Evolutionary conservation across 2,329 filamentous ascomycete species (phyloP), one percentile per base, ranked within the genome.

Genomic region (Colletotrichum coccodes): DNA sequence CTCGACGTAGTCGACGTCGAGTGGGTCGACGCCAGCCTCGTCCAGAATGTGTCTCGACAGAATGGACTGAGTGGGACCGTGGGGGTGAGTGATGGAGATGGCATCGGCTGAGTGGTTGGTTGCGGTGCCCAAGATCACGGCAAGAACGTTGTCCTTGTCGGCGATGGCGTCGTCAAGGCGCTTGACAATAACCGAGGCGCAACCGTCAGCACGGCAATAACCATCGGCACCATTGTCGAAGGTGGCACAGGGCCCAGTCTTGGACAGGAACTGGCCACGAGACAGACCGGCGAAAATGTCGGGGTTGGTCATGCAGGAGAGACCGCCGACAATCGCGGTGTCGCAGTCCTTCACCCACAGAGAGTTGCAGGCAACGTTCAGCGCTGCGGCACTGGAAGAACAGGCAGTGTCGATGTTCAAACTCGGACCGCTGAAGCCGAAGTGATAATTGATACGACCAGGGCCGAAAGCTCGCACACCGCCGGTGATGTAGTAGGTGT

Each of bases 61-160:
- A 54, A 87, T 84, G 14, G 92, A 89, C 78, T 97, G 94, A 0
- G 92, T 91, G 16, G 89, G 91, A 4, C 89, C 92, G 77, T 96
- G 93, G 1, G 94, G 94, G 66, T 94, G 92, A 0, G 93, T 96
- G 75, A 97, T 96, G 2, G 93, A 95, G 23, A 94, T 89, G 50
- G 93, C 90, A 74, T 94, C 90, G 0, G 92, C 92, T 1, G 92
- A 95, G 79, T 96, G 93, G 78, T 96, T 97, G 56, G 93, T 96
- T 5, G 90, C 88, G 1, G 90, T 88, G 32, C 90, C 92, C 1
- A 92, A 84, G 56, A 97, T 92, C 71, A 93, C 90, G 18, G 90
- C 93, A n/a, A 95, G 85, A 46, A 87, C 91, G 85, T 76, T 90
- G 88, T 96, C 94, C 68, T 92, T 90, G 74, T 96, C 93, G 1